Base-by-base conservation (phyloP, 306 rosid genomes). In the Dalbergia cochinchinensis region DNA sequence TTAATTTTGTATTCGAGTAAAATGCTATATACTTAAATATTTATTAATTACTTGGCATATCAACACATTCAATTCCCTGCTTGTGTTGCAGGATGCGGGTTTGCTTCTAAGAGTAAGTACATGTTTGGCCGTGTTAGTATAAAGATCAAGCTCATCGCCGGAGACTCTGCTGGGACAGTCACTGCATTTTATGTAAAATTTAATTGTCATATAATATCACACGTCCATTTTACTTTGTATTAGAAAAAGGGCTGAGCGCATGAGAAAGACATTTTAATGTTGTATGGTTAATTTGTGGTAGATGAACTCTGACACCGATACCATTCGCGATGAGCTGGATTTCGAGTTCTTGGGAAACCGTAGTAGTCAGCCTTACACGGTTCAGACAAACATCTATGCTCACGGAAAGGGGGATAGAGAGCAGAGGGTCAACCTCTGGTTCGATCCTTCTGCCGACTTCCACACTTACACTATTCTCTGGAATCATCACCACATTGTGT, bases 121-220 rank as follows among this genome's bases (percentile, higher is more conserved):
- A 58, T 95, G 83, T 95, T 91, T 50, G 99, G 99, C 5, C 97
- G 92, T 59, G 94, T 95, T 67, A 95, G 97, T 89, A 95, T 95
- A 94, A 92, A 92, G 91, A 90, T 95, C 91, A 95, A 95, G 82
- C 97, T 95, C 63, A 37, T 92, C 34, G 89, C 97, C 0, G 98
- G 98, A 16, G 99, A 95, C 83, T 95, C 99, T 20, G 99, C 99
- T 1, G 99, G 99, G 22, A 95, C 98, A 0, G 99, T 95, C 51
- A 92, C 99, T 6, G 99, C 99, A 50, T 95, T 95, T 73, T 95
- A 95, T 79, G 99, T 95, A 78, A 47, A 54, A 83, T 83, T 62
- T n/a, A 13, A 55, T 44, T 13, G 34, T 65, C 14, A 4, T 0
- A 42, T 12, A 47, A 13, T 26, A 55, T 10, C 41, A 55, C 16